Evolutionary conservation across 2,329 filamentous ascomycete species (phyloP), one percentile per base, ranked within the genome.

Genomic region (Cercospora sp.): DNA sequence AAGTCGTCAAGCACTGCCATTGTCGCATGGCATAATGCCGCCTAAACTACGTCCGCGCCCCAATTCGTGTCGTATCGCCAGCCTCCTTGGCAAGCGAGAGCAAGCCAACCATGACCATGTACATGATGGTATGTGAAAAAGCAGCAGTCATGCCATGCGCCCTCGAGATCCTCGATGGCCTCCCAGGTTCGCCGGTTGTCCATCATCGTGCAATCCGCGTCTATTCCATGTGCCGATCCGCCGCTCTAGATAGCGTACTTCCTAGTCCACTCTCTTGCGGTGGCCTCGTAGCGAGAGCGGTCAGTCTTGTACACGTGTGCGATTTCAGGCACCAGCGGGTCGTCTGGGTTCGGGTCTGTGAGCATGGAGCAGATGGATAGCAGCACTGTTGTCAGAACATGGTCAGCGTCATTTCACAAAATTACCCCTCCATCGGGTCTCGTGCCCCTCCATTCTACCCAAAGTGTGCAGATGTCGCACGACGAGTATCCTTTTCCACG

Each of bases 301-400:
- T 99, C 95, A 73, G 94, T 97, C 90, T 99, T 99, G 91, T 99
- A 99, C 80, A 98, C 93, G 80, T 99, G 95, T 77, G 95, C 95
- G 78, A 99, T 99, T 86, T 99, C 95, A 72, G 95, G 95, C 70
- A 99, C 95, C 75, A 99, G 90, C 79, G 95, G 95, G 83, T 99
- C 95, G 81, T 99, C 95, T 73, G 95, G 95, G 87, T 99, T 99
- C 76, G 95, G 95, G 85, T 99, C 95, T 79, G 95, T 99, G 81
- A 99, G 87, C 95, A 99, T 98, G 64, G 95, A 99, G 87, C 95
- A 99, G 86, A 99, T 99, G 67, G 95, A 98, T 73, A 99, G 89
- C 30, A 99, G 87, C 67, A 99, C 95, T 98, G 69, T 59, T 48
- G 26, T 48, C 36, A 51, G 36, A 10, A 62, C 26, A 16, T 55